phyloP scores from a whole-genome alignment of 345 rosid genomes.

The Camelina sativa region DNA sequence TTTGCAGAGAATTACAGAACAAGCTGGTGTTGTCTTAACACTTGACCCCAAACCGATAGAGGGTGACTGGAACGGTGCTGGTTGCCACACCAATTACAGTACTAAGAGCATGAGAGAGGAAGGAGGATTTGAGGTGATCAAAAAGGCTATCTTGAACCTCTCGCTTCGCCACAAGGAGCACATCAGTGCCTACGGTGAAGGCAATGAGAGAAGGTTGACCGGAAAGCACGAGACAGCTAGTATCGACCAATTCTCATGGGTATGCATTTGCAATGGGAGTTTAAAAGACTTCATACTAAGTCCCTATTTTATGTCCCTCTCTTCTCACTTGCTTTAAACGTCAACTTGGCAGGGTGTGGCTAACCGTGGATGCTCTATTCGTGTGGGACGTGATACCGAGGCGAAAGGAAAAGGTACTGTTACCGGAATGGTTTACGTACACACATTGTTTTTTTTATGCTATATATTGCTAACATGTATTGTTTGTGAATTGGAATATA shows the following conservation, averaged over 20 bases:
- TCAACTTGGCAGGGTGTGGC: slow-evolving; percentile 76
- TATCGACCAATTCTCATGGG: slow-evolving; percentile 94
- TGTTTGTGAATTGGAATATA: slow-evolving; percentile 37
- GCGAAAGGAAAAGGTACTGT: slow-evolving; percentile 78
- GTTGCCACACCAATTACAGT: slow-evolving; percentile 97
- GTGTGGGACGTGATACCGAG: slow-evolving; percentile 98
- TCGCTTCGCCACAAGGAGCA: slow-evolving; percentile 90
- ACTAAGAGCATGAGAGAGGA: slow-evolving; percentile 97
- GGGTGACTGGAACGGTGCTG: slow-evolving; percentile 99
- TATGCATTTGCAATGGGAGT: slow-evolving; percentile 25
- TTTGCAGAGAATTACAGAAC: slow-evolving; percentile 94
- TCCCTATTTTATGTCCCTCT: neutral
- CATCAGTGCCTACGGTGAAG: slow-evolving; percentile 96
- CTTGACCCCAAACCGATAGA: slow-evolving; percentile 96
- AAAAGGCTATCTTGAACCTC: slow-evolving; percentile 89
- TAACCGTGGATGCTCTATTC: slow-evolving; percentile 94
- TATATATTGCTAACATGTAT: slow-evolving; percentile 25
- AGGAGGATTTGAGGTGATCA: slow-evolving; percentile 85
- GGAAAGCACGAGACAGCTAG: slow-evolving; percentile 98
- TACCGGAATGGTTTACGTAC: neutral
- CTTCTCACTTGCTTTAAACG: neutral
- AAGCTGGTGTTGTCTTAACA: slow-evolving; percentile 89
- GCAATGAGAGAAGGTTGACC: slow-evolving; percentile 94
- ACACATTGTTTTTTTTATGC: neutral
- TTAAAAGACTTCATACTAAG: neutral